A percentile compares a stretch with the other conserved stretches of the same genome.
Evolutionary conservation across 2,329 filamentous ascomycete genomes (phyloP).

Genomic region (Ustulina deusta): DNA sequence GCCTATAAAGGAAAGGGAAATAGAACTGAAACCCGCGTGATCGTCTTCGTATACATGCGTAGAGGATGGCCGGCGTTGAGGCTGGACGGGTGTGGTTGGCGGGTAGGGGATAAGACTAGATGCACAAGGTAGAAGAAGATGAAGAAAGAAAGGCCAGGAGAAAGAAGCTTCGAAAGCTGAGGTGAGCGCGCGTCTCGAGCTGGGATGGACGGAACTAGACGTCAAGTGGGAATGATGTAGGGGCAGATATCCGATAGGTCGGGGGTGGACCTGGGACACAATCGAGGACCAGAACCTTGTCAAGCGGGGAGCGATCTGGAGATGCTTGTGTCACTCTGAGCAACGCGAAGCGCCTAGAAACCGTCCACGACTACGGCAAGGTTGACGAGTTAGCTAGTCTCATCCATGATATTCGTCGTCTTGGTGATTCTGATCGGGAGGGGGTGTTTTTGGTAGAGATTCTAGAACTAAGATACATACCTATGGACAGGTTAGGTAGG

Average conservation of each 20-base stretch:
- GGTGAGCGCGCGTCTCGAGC: slow-evolving; percentile 44
- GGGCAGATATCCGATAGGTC: slow-evolving; percentile 53
- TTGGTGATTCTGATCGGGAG: slow-evolving; percentile 3
- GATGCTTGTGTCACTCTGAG: slow-evolving; percentile 39
- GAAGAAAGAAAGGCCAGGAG: slow-evolving; percentile 33
- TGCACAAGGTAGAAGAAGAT: slow-evolving; percentile 46
- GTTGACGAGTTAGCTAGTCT: slow-evolving; percentile 33
- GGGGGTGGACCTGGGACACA: slow-evolving; percentile 41
- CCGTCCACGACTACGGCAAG: slow-evolving; percentile 29
- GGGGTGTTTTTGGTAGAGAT: slow-evolving; percentile 3
- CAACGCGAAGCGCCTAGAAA: slow-evolving; percentile 33
- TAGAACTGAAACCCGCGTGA: slow-evolving; percentile 45
- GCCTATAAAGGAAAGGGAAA: slow-evolving; percentile 51
- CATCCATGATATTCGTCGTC: slow-evolving; percentile 20
- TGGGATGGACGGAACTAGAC: slow-evolving; percentile 44
- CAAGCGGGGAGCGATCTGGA: slow-evolving; percentile 41
- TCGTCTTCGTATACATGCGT: slow-evolving; percentile 50
- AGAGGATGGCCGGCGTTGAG: slow-evolving; percentile 38
- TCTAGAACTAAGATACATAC: slow-evolving; percentile 25
- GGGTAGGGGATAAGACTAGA: slow-evolving; percentile 24
- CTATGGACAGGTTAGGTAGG: slow-evolving; percentile 18
- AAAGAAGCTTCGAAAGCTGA: slow-evolving; percentile 47
- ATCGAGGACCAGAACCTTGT: slow-evolving; percentile 49
- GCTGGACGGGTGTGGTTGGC: slow-evolving; percentile 36
- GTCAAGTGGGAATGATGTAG: slow-evolving; percentile 50